These are phyloP conservation scores for Leccinum sublutescens DNA, from an alignment of 768 basidiomycete species.

Conservation along the genomic window DNA sequence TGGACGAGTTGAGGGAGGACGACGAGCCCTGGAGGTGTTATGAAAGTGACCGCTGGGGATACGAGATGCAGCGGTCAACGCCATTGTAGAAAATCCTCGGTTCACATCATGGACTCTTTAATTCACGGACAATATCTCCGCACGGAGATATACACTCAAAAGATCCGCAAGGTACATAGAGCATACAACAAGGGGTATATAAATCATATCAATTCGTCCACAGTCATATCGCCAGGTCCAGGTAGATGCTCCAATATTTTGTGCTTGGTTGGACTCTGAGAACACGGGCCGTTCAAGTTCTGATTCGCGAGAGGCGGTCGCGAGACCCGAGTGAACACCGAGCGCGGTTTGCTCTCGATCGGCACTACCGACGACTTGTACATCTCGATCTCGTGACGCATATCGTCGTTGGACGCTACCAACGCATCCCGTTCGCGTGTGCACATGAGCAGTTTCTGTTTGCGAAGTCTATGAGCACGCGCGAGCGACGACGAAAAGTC, in stretches of 20 bases:
- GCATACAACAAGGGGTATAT: slow-evolving; percentile 4
- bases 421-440: slow-evolving; percentile 49
- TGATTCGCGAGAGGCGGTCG: slow-evolving; percentile 48
- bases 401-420: slow-evolving; percentile 42
- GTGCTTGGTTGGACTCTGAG: slow-evolving; percentile 17
- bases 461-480: neutral
- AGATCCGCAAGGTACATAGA: slow-evolving; percentile 12
- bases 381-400: slow-evolving; percentile 54
- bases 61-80: slow-evolving; percentile 17
- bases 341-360: slow-evolving; percentile 50
- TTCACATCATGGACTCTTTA: neutral
- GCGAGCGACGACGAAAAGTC: neutral
- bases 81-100: neutral
- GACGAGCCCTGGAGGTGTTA: slow-evolving; percentile 33
- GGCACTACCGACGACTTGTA: slow-evolving; percentile 59
- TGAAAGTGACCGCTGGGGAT: slow-evolving; percentile 13
- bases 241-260: slow-evolving; percentile 34
- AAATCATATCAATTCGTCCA: slow-evolving; percentile 43
- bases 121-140: neutral
- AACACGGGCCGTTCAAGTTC: slow-evolving; percentile 33
- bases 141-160: neutral
- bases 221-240: slow-evolving; percentile 48
- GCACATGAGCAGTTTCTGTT: slow-evolving; percentile 49
- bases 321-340: slow-evolving; percentile 44
- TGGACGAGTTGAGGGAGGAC: slow-evolving; percentile 26